Conservation (phyloP, 2,329 filamentous ascomycete genomes). For the Aspergillaceae sp. region DNA sequence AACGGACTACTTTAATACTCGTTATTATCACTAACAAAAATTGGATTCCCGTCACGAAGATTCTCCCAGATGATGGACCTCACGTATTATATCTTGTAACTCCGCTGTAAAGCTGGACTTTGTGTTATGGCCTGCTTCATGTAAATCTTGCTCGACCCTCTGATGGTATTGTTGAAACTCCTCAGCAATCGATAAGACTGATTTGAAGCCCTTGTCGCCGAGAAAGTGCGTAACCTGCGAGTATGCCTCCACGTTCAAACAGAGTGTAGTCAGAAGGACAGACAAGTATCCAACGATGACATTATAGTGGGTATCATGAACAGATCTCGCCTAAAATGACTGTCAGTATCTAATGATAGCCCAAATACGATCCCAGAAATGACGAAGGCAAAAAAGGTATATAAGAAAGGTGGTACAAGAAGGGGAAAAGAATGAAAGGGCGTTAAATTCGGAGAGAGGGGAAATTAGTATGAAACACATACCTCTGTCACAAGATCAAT, state of each 20-base stretch:
- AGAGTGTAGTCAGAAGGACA: conserved; percentile 74
- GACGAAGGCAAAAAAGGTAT: background rate
- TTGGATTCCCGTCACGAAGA: background rate
- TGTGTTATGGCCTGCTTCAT: conserved; percentile 41
- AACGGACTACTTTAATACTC: too few species aligned
- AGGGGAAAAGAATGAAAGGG: background rate
- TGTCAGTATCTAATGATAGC: background rate
- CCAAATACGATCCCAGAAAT: background rate
- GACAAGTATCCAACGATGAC: conserved; percentile 82
- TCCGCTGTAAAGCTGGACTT: conserved; percentile 46
- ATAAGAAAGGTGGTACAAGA: conserved; percentile 4
- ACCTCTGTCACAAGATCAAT: conserved; percentile 61
- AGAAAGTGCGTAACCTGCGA: conserved; percentile 36
- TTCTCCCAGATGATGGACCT: conserved; percentile 18
- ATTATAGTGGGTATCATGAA: conserved; percentile 65
- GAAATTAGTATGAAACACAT: conserved; percentile 26
- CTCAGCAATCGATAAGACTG: conserved; percentile 50
- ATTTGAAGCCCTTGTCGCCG: conserved; percentile 39
- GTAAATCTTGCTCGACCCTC: conserved; percentile 45
- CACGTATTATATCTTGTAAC: conserved; percentile 45
- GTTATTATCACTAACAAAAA: background rate
- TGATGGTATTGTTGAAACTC: conserved; percentile 56
- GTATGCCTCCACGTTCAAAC: conserved; percentile 46
- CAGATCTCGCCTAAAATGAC: conserved; percentile 40
- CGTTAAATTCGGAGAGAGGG: background rate